Evolutionary conservation across 139 green algal species (phyloP).

Genomic region (Micromonas commoda): DNA sequence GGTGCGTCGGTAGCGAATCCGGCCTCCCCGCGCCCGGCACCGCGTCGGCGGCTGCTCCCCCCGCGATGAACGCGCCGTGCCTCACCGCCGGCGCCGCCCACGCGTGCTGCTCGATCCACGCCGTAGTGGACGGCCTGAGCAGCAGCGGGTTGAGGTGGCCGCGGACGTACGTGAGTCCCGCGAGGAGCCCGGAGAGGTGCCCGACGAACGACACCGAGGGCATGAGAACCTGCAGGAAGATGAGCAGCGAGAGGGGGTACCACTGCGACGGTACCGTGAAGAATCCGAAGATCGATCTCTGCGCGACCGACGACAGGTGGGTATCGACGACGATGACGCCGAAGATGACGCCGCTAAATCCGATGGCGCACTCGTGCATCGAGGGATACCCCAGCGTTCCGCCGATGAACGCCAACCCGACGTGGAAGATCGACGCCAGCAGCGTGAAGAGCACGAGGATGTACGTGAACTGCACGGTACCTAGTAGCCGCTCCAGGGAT

Average conservation of each 20-base stretch:
- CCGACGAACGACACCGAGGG: conserved; percentile 58
- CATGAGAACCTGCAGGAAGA: conserved; percentile 67
- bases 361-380: conserved; percentile 53
- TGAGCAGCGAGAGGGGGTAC: conserved; percentile 63
- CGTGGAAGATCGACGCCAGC: conserved; percentile 27
- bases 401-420: conserved; percentile 22
- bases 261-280: conserved; percentile 49
- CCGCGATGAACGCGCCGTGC: not conserved
- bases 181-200: conserved; percentile 58
- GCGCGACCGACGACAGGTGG: conserved; percentile 5
- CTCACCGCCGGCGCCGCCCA: not conserved
- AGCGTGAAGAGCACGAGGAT: conserved; percentile 43
- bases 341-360: conserved; percentile 71
- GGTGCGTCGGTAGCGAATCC: too few species aligned
- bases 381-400: not conserved
- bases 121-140: not conserved
- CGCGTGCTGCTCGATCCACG: not conserved
- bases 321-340: conserved; percentile 60
- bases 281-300: conserved; percentile 55
- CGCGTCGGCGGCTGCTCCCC: not conserved
- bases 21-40: too few species aligned
- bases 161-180: conserved; percentile 12
- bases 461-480: conserved; percentile 42
- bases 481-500: conserved; percentile 46
- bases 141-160: conserved; percentile 12